Evolutionary conservation across 495 filamentous ascomycete species (phyloP).

Genomic region (Penicillium dipodomyicola): DNA sequence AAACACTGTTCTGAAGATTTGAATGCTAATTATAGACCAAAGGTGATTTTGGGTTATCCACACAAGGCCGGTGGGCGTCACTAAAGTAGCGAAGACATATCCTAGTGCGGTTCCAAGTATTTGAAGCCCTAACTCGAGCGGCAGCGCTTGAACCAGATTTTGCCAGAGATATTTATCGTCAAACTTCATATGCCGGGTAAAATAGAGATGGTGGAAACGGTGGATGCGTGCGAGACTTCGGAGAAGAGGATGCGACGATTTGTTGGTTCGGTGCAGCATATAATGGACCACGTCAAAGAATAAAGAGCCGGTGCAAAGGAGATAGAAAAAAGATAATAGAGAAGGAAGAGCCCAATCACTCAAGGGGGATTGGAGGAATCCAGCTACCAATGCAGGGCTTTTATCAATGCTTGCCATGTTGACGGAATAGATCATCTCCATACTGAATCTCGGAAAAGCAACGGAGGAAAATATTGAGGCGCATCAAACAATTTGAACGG

Average conservation of each 20-base stretch:
- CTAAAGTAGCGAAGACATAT: neutral
- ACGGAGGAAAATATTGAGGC: no score
- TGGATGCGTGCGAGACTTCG: slow-evolving; percentile 19
- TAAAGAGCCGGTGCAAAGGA: slow-evolving; percentile 14
- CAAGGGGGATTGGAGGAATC: no score
- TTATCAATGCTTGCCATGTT: no score
- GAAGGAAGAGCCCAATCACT: neutral
- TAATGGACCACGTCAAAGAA: slow-evolving; percentile 24
- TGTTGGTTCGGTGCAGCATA: slow-evolving; percentile 19
- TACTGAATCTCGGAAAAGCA: no score
- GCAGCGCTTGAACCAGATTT: slow-evolving; percentile 19
- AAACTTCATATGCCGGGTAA: slow-evolving; percentile 20
- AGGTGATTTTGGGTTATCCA: neutral
- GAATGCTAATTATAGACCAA: neutral
- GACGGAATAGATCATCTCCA: no score
- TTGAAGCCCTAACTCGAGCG: slow-evolving; percentile 18
- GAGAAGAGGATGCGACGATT: slow-evolving; percentile 16
- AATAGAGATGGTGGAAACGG: slow-evolving; percentile 26
- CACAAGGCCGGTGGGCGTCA: neutral
- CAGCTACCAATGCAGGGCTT: no score
- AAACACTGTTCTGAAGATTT: neutral
- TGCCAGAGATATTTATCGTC: slow-evolving; percentile 16
- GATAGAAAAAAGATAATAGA: slow-evolving; percentile 12
- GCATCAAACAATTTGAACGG: no score
- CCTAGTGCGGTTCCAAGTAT: slow-evolving; percentile 12